Conservation (phyloP, 2,329 filamentous ascomycete genomes). For the Verticillium tricorpus region DNA sequence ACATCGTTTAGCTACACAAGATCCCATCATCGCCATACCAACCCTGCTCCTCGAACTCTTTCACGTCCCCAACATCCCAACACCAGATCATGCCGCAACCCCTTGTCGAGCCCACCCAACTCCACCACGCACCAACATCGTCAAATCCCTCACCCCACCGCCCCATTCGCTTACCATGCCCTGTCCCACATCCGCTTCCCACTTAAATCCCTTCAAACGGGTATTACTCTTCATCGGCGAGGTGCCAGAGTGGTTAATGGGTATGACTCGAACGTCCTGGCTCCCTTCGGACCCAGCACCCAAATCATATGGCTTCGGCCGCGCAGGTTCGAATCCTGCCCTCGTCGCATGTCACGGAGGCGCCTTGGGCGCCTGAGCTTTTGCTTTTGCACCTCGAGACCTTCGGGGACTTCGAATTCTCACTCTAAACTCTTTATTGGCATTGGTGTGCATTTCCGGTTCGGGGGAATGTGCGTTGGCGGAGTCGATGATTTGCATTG, state of each 20-base stretch:
- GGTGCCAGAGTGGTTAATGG: conserved; percentile 10
- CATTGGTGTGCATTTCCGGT: no score
- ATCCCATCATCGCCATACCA: no score
- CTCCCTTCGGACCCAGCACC: neutral
- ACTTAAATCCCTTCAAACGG: neutral
- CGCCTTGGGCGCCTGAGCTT: neutral
- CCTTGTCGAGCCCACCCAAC: no score
- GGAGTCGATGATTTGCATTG: no score
- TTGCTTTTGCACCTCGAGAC: neutral
- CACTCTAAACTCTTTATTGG: neutral
- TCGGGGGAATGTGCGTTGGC: no score
- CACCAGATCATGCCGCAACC: no score
- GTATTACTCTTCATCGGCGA: conserved; percentile 2
- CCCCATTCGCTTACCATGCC: neutral
- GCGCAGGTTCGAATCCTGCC: conserved; percentile 12
- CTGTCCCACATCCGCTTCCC: neutral
- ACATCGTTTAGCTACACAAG: no score
- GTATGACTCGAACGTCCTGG: conserved; percentile 7
- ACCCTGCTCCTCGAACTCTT: no score
- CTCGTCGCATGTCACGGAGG: neutral
- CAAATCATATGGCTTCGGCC: conserved; percentile 10
- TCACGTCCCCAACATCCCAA: no score
- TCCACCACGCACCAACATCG: no score
- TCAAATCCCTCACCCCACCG: neutral
- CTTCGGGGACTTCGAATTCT: neutral